Evolutionary conservation across 345 rosid genomes (phyloP).

Genomic region (Aethionema arabicum): DNA sequence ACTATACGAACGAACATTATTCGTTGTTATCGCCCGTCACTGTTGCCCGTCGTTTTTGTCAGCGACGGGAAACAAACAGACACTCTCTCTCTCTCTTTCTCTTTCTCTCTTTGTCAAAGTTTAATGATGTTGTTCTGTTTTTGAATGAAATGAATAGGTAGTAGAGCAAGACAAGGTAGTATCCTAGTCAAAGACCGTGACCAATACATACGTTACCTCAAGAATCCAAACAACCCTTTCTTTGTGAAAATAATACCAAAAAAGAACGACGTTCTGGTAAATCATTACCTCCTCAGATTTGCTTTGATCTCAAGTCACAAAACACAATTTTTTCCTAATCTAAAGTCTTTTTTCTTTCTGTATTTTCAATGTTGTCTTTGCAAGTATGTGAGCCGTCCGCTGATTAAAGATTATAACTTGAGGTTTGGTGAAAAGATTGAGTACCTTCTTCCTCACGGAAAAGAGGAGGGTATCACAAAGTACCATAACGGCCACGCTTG

Average conservation of each 20-base stretch:
- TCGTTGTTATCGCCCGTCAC: no score
- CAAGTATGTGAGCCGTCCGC: constrained; percentile 11
- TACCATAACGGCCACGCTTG: not conserved
- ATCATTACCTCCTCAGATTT: not conserved
- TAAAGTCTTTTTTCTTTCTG: not conserved
- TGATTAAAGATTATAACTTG: constrained; percentile 10
- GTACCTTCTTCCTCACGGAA: constrained; percentile 8
- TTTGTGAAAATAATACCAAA: constrained; percentile 18
- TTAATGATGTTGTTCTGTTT: constrained; percentile 11
- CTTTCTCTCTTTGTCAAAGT: not conserved
- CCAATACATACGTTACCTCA: constrained; percentile 14
- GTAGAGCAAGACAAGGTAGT: not conserved
- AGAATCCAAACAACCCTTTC: constrained; percentile 20
- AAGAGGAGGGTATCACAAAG: not conserved
- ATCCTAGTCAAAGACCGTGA: constrained; percentile 14
- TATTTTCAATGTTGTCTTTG: not conserved
- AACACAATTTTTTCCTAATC: no score
- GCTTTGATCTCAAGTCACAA: no score
- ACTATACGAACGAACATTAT: no score
- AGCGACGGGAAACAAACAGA: no score
- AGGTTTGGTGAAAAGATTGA: constrained; percentile 15
- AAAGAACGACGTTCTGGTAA: constrained; percentile 25
- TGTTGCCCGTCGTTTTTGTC: no score
- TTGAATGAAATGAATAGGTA: constrained; percentile 3
- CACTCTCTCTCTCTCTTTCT: not conserved